A percentile compares a stretch with the other conserved stretches of the same genome.
Evolutionary conservation across 805 yeast species (phyloP).

Genomic region (Wickerhamiella kurtzmanii): DNA sequence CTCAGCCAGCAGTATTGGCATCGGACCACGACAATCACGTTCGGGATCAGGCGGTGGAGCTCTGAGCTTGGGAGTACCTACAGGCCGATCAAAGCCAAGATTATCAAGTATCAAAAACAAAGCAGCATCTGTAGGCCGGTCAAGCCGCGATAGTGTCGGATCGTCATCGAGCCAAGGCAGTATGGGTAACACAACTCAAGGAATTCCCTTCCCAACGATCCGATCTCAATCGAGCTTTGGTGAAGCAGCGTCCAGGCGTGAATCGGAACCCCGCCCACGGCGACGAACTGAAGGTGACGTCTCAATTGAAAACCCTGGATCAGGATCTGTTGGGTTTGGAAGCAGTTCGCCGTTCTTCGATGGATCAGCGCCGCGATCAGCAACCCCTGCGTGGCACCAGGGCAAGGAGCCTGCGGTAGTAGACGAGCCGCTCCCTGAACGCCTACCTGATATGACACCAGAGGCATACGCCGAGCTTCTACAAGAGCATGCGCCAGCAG

Average conservation of each 20-base stretch:
- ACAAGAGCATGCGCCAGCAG: neutral
- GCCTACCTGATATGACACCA: conserved; percentile 12
- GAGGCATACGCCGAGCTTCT: conserved; percentile 11
- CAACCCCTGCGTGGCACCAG: neutral
- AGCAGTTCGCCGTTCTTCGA: conserved; percentile 3
- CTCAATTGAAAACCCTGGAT: neutral
- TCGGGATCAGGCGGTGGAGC: neutral
- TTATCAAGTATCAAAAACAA: neutral
- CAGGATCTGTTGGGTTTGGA: neutral
- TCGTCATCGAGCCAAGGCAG: neutral
- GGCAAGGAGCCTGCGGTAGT: conserved; percentile 6
- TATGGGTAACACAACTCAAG: neutral
- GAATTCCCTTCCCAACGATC: neutral
- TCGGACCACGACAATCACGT: neutral
- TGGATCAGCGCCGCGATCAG: conserved; percentile 7
- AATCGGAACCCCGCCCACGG: neutral
- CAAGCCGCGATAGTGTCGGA: neutral
- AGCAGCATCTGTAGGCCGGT: neutral
- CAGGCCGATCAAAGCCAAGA: neutral
- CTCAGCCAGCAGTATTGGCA: neutral
- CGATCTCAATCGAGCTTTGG: neutral
- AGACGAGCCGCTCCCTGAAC: conserved; percentile 14
- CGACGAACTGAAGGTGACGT: neutral
- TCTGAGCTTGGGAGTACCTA: neutral
- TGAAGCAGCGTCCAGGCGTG: neutral